Conservation (phyloP, 495 filamentous ascomycete species). For the Neurospora sp. region DNA sequence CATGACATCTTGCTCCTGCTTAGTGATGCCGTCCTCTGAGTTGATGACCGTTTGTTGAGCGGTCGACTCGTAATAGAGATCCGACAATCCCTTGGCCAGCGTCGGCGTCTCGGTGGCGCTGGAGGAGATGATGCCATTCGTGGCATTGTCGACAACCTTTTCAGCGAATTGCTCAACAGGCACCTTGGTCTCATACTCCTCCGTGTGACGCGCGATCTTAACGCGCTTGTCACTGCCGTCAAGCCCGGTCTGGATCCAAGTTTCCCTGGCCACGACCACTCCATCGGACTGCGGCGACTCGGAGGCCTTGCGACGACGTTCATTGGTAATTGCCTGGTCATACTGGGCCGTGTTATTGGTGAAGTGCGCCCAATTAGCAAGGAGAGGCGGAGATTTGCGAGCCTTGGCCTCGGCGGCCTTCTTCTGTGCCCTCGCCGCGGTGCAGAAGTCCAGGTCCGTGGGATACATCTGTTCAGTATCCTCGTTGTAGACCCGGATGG, state of each 20-base stretch:
- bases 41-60: neutral
- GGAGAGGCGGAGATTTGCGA: neutral
- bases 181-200: conserved; percentile 5
- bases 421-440: conserved; percentile 9
- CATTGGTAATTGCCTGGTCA: conserved; percentile 12
- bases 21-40: neutral
- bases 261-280: conserved; percentile 12
- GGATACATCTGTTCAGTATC: conserved; percentile 76
- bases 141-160: neutral
- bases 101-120: neutral
- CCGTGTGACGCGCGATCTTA: conserved; percentile 27
- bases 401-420: conserved; percentile 2
- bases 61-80: neutral
- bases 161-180: neutral
- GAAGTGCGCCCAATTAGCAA: conserved; percentile 14
- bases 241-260: conserved; percentile 21
- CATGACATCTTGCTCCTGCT: neutral
- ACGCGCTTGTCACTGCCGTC: conserved; percentile 28
- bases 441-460: conserved; percentile 52
- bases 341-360: conserved; percentile 10
- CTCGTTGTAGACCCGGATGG: conserved; percentile 55
- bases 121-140: neutral
- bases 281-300: conserved; percentile 7
- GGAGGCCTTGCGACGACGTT: conserved; percentile 22
- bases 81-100: neutral